Evolutionary conservation across 441 rosid species (phyloP), one percentile per base, ranked within the genome.

Genomic region (Pelargonium australe): DNA sequence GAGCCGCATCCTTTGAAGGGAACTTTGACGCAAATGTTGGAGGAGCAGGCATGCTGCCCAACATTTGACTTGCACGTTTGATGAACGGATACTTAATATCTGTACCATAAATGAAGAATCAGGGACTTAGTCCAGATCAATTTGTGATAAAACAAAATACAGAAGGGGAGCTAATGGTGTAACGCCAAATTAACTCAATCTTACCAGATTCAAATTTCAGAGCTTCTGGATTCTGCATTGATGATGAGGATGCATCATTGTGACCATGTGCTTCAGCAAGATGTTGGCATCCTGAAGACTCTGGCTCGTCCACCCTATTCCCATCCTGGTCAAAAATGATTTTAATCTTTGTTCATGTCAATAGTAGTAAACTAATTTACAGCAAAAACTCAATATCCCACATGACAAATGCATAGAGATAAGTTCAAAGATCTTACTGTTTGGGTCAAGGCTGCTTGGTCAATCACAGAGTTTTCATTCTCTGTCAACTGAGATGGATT

Each of bases 11-110:
- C 78, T 95, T 95, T 63, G 86, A 61, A 7, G 97, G 85, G 81
- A 82, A 84, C 78, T 95, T 94, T 0, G 94, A 85, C 51, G 96
- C 87, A 81, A 84, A 85, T 19, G 99, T 89, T 76, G 96, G 86
- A 63, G 99, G 88, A 61, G 91, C 87, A 78, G 91, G 80, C 64
- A 89, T 77, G 44, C 84, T 76, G 51, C 93, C 91, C 86, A 91
- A 72, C 91, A 89, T 84, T 75, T 84, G 85, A 76, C 92, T 84
- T 34, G 88, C 88, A 75, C 83, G 79, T 77, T 89, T 89, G 74
- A 86, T 74, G 78, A 86, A 87, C 7, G 97, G 89, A 78, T 86
- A 78, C 70, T 86, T 86, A 67, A 70, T 4, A 78, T 80, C 97
- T 91, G 86, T 76, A 75, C 2, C 70, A 68, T 10, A 37, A 64